Base-by-base conservation (phyloP, 352 stramenopile species). In the Phytophthora hibernalis region DNA sequence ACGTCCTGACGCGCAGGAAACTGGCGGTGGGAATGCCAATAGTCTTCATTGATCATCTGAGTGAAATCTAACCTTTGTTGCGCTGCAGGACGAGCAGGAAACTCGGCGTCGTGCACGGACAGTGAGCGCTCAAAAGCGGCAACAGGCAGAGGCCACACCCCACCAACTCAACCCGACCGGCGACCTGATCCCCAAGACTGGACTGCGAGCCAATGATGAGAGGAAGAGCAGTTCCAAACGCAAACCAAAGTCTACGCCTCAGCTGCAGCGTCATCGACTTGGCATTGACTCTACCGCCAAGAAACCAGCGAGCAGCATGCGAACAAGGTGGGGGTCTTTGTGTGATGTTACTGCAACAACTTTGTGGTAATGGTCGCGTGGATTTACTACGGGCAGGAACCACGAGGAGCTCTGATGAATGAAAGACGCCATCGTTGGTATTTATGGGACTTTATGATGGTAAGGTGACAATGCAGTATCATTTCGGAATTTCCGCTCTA, bases 231-330 rank as follows among this genome's bases (percentile, higher is more conserved):
- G 21, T 20, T 40, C 37, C 11, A 61, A 33, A 22, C 28, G 35
- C 5, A 61, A 62, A 6, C 11, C 38, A 9, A 13, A 24, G 20
- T 37, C 24, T 7, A 55, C 48, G 0, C 16, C 44, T 48, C 57
- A 49, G 48, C 63, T 44, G 16, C 57, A 51, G 8, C 70, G 76
- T 3, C 76, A 71, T 44, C 71, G 78, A 16, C 54, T 87, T 22
- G 74, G 66, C 28, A 74, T 84, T 40, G 35, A 81, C 52, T 81
- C 76, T 7, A 81, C 73, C 3, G 49, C n/a, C 10, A 80, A 84
- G 61, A 76, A 66, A 30, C 31, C 48, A 65, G 54, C 28, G 28
- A 33, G 42, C 13, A 61, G 24, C 33, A 37, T 28, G 31, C 64
- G 42, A 48, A 55, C 33, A 53, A 73, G 52, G 62, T 72, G 53